Evolutionary conservation across 192 early-diverging fungal genomes (phyloP), one percentile per base, ranked within the genome.

Genomic region (Hyaloraphidium curvatum): DNA sequence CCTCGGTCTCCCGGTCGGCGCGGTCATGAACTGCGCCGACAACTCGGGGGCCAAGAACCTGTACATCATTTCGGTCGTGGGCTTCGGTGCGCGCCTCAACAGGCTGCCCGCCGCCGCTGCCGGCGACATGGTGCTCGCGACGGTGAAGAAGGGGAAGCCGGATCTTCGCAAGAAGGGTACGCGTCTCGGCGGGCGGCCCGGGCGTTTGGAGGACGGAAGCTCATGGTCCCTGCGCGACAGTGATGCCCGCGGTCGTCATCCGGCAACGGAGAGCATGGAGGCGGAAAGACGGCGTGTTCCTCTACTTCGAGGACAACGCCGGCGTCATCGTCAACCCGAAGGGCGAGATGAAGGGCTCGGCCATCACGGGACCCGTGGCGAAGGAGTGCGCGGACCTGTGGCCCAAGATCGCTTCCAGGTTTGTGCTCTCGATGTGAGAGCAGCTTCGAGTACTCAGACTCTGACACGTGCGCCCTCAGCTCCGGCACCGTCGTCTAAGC

Each of bases 21-120:
- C 96, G 51, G 88, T 97, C 60, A 95, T 97, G 82, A 99, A 99
- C 80, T 97, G 93, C 69, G 96, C 96, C 55, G 96, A 99, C 73
- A 99, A 99, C 89, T 96, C 91, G 72, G 96, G 96, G 50, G 96
- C 96, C 68, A 99, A 99, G 85, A 99, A 99, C 85, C 78, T 99
- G 60, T 94, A 97, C 83, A 80, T 99, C 63, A 94, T 99, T 64
- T 82, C 91, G 63, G 96, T 99, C 67, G 79, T 79, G 64, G 87
- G 89, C 55, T 87, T 97, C 64, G 82, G 88, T 73, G 89, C 83
- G 60, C 84, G 91, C 68, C 76, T 99, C 30, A 94, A 90, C 83
- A 79, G 91, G 71, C 80, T 99, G 56, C 96, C 96, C 40, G 85
- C 91, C 59, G 91, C 86, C 71, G 89, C 87, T 76, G 84, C 84